phyloP scores from a whole-genome alignment of 768 basidiomycete species.

The Russula abietina region DNA sequence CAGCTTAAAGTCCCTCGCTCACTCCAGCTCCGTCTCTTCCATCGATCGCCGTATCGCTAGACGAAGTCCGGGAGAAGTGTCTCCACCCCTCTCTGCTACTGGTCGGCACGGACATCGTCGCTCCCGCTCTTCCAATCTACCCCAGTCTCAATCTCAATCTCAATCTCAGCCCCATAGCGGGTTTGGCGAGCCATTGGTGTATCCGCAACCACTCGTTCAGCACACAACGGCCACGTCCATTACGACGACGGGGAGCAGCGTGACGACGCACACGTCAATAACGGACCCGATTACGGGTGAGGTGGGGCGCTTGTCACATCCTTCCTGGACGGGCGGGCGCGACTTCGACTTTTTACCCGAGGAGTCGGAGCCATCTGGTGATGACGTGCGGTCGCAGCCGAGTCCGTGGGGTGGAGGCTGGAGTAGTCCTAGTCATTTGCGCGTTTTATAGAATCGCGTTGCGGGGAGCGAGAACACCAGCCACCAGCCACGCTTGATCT shows the following conservation, averaged over 20 bases:
- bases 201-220: background rate
- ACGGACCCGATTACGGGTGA: slow-evolving; percentile 34
- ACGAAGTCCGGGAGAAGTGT: slow-evolving; percentile 23
- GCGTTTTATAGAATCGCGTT: slow-evolving; percentile 17
- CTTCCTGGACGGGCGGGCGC: slow-evolving; percentile 21
- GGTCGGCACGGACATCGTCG: slow-evolving; percentile 8
- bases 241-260: slow-evolving; percentile 27
- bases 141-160: slow-evolving; percentile 3
- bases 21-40: slow-evolving; percentile 50
- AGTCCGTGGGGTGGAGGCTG: slow-evolving; percentile 20
- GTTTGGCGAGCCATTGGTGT: background rate
- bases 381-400: background rate
- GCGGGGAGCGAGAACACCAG: slow-evolving; percentile 3
- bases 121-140: slow-evolving; percentile 3
- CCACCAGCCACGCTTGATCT: slow-evolving; percentile 8
- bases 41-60: slow-evolving; percentile 38
- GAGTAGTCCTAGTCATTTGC: slow-evolving; percentile 21
- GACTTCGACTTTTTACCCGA: background rate
- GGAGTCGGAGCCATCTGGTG: background rate
- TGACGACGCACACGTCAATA: slow-evolving; percentile 30
- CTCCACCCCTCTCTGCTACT: slow-evolving; percentile 33
- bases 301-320: slow-evolving; percentile 29
- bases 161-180: background rate
- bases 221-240: slow-evolving; percentile 29
- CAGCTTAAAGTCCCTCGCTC: slow-evolving; percentile 39